A percentile compares a stretch with the other conserved stretches of the same genome.
These are phyloP conservation scores for Bolboschoenoplectus hybrid DNA, from an alignment of 202 grass and related monocot species.

Conservation along the genomic window DNA sequence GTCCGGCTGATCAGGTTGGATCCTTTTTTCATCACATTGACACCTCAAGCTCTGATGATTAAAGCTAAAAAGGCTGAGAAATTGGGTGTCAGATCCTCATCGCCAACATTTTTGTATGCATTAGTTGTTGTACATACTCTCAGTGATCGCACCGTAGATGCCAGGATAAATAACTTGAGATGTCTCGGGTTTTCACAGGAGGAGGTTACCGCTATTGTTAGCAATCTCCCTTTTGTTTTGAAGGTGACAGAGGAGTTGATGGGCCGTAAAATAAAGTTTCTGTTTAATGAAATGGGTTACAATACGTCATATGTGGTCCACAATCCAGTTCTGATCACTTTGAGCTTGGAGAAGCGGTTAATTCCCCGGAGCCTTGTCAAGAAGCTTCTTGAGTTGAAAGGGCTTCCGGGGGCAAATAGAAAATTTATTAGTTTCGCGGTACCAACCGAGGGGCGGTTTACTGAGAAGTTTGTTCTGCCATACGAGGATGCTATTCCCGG, in stretches of 20 bases:
- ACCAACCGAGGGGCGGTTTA: constrained; percentile 52
- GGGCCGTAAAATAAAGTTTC: constrained; percentile 47
- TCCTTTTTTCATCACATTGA: neutral
- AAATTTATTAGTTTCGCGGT: constrained; percentile 49
- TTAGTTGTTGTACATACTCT: neutral
- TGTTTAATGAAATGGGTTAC: constrained; percentile 58
- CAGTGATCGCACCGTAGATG: neutral
- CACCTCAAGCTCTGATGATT: constrained; percentile 3
- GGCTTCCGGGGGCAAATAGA: constrained; percentile 33
- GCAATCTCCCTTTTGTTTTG: constrained; percentile 35
- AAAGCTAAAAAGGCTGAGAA: constrained; percentile 37
- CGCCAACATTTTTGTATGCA: constrained; percentile 23
- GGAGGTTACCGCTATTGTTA: constrained; percentile 29
- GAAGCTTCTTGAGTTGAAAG: constrained; percentile 52
- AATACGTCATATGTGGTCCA: constrained; percentile 41
- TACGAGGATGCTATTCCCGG: constrained; percentile 36
- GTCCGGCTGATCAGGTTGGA: neutral
- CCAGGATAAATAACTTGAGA: constrained; percentile 29
- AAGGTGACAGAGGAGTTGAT: neutral
- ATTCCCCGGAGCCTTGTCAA: constrained; percentile 48
- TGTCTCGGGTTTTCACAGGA: constrained; percentile 39
- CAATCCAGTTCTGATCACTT: constrained; percentile 47
- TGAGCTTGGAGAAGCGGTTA: constrained; percentile 58
- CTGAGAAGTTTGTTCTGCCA: constrained; percentile 48
- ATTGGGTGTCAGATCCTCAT: constrained; percentile 28